Evolutionary conservation across 176 grass and related monocot species (phyloP).

Genomic region (Eremochloa ophiuroides): DNA sequence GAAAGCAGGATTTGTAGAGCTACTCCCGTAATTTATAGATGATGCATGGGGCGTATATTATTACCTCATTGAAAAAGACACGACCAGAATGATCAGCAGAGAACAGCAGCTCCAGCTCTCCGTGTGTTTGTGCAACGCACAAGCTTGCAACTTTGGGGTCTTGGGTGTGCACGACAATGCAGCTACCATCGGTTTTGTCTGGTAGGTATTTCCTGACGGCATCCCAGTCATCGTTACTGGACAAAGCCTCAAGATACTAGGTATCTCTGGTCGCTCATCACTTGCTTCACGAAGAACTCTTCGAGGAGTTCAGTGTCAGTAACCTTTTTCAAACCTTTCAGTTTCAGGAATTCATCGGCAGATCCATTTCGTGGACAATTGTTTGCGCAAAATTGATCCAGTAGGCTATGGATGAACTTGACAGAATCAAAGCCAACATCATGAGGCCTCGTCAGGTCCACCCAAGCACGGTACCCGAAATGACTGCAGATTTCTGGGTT

Average conservation of each 20-base stretch:
- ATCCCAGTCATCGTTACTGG: not conserved
- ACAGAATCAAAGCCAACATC: not conserved
- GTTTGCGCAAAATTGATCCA: not conserved
- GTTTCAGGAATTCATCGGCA: not conserved
- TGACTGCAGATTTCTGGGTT: not conserved
- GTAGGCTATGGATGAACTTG: not conserved
- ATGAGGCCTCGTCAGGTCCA: no score
- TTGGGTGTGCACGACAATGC: slow-evolving; percentile 1
- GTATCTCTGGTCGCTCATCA: not conserved
- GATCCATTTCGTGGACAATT: not conserved
- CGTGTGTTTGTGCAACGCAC: not conserved
- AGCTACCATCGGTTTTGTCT: not conserved
- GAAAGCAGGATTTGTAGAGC: no score
- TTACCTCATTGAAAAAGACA: not conserved
- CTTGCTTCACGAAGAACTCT: not conserved
- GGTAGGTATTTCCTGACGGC: not conserved
- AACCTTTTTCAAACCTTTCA: not conserved
- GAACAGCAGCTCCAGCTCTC: not conserved
- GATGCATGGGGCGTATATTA: not conserved
- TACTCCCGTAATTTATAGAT: no score
- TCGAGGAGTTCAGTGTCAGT: not conserved
- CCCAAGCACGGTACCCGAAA: no score
- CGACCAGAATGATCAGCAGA: not conserved
- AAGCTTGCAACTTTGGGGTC: not conserved
- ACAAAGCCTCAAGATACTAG: slow-evolving; percentile 9